These are phyloP conservation scores for Cladophialophora bantiana DNA, from an alignment of 2,329 filamentous ascomycete genomes.

Conservation along the genomic window DNA sequence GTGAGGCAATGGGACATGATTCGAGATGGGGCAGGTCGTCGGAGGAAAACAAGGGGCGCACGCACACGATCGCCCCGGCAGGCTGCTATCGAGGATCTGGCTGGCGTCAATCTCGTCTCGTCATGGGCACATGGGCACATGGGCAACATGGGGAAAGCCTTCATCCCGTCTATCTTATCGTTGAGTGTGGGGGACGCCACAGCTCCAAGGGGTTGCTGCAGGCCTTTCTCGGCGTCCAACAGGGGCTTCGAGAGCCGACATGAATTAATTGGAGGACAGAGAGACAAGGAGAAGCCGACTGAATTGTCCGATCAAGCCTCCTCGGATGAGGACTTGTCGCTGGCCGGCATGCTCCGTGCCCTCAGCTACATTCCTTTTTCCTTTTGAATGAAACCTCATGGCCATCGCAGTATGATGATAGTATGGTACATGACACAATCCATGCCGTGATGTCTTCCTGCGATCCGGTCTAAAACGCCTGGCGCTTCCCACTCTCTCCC, in stretches of 20 bases:
- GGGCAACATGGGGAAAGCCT: neutral
- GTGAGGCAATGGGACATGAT: slow-evolving; percentile 1
- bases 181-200: slow-evolving; percentile 24
- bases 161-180: slow-evolving; percentile 33
- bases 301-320: neutral
- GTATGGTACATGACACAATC: slow-evolving; percentile 20
- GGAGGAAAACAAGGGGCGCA: neutral
- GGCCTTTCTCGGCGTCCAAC: slow-evolving; percentile 6
- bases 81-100: neutral
- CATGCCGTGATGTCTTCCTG: neutral
- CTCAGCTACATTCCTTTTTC: neutral
- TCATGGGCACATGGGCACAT: neutral
- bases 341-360: neutral
- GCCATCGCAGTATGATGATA: neutral
- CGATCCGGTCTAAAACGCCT: slow-evolving; percentile 24
- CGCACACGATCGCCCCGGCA: neutral
- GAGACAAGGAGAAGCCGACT: neutral
- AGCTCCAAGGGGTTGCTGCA: slow-evolving; percentile 4
- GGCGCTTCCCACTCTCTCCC: neutral
- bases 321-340: neutral
- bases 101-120: slow-evolving; percentile 7
- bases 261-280: slow-evolving; percentile 8
- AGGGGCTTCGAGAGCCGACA: neutral
- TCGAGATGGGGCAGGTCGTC: slow-evolving; percentile 1
- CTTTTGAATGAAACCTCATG: neutral